These are phyloP conservation scores for Kalmusia sp. DNA, from an alignment of 2,329 filamentous ascomycete species.

Conservation along the genomic window DNA sequence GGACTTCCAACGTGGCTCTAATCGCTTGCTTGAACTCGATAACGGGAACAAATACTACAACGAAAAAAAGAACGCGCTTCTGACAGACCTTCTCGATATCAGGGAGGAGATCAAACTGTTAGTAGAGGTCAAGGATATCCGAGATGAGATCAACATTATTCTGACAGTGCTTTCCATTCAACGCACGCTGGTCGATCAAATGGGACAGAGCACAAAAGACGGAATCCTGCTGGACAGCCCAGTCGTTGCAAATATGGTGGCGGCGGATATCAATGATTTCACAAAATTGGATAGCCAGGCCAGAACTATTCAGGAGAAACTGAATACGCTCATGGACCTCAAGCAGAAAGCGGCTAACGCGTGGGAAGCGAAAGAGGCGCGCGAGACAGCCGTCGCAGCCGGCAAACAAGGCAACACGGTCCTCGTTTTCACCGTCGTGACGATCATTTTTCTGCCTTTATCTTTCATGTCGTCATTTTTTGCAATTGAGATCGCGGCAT, in stretches of 20 bases:
- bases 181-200: conserved; percentile 1
- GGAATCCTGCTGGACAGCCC: background rate
- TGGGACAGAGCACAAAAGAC: background rate
- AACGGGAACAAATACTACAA: conserved; percentile 11
- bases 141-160: conserved; percentile 20
- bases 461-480: conserved; percentile 24
- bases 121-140: conserved; percentile 20
- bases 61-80: conserved; percentile 9
- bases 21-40: conserved; percentile 5
- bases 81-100: conserved; percentile 18
- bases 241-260: conserved; percentile 6
- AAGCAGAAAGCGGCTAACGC: conserved; percentile 24
- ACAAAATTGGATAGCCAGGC: conserved; percentile 9
- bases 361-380: conserved; percentile 18
- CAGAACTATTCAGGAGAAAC: conserved; percentile 12
- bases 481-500: conserved; percentile 14
- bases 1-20: conserved; percentile 12
- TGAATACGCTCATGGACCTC: conserved; percentile 23
- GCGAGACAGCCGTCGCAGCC: conserved; percentile 15
- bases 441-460: conserved; percentile 20
- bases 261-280: conserved; percentile 4
- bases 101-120: conserved; percentile 11
- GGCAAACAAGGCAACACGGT: conserved; percentile 20
- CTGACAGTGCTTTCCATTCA: conserved; percentile 9
- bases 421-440: conserved; percentile 20